These are phyloP conservation scores for Penstemon newberryi DNA, from an alignment of 257 asterid genomes.

Conservation along the genomic window DNA sequence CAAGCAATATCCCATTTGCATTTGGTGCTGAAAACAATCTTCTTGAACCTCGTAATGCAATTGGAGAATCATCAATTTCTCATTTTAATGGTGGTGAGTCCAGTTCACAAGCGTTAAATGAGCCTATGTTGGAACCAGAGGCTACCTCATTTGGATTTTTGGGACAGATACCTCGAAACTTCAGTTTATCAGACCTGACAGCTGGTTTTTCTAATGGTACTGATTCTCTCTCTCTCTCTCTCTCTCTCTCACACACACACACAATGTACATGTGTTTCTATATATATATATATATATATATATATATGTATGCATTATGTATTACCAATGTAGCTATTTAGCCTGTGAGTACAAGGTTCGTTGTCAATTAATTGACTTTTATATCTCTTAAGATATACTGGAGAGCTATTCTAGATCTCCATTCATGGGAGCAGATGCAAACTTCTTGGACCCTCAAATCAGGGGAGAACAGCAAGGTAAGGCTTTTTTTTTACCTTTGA, in stretches of 20 bases:
- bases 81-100: slow-evolving; percentile 59
- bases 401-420: slow-evolving; percentile 79
- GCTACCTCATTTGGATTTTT: slow-evolving; percentile 57
- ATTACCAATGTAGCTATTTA: not conserved
- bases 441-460: slow-evolving; percentile 50
- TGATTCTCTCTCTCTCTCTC: slow-evolving; percentile 41
- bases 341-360: slow-evolving; percentile 2
- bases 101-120: slow-evolving; percentile 50
- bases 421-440: slow-evolving; percentile 55
- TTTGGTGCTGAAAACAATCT: slow-evolving; percentile 53
- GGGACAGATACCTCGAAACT: slow-evolving; percentile 87
- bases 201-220: slow-evolving; percentile 73
- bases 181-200: slow-evolving; percentile 80
- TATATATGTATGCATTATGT: too few species aligned
- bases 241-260: not conserved
- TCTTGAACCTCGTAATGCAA: slow-evolving; percentile 50
- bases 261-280: too few species aligned
- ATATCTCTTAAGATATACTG: slow-evolving; percentile 55
- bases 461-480: slow-evolving; percentile 65
- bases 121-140: slow-evolving; percentile 49
- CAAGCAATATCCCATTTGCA: slow-evolving; percentile 44
- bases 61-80: slow-evolving; percentile 58
- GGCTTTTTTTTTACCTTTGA: not conserved
- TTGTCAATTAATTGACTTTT: slow-evolving; percentile 10
- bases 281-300: not conserved